Base-by-base conservation (phyloP, 192 early-diverging fungal genomes). In the Coemansia sp. region DNA sequence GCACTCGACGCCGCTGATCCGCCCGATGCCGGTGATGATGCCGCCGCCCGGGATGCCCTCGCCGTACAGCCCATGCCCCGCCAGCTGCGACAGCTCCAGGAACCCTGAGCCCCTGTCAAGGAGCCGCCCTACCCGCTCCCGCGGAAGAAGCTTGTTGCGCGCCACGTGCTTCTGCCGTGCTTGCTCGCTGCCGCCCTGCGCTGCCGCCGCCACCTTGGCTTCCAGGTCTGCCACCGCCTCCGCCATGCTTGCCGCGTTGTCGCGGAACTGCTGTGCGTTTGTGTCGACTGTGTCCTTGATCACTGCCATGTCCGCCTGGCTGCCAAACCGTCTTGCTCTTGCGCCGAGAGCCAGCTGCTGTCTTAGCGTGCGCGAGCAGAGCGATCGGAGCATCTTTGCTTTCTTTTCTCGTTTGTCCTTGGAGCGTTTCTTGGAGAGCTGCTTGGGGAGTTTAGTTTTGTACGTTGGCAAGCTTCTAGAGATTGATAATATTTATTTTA, bases 21-120 rank as follows among this genome's bases (percentile, higher is more conserved):
- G 86, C 33, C 97, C 97, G 76, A 98, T 93, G 45, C 97, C 97
- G n/a, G 97, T 94, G 63, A 98, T 94, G 39, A 98, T 85, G 39
- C 95, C 91, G 44, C 79, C 90, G 69, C 94, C 96, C 34, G 33
- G 33, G 36, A 90, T 88, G 34, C 91, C 92, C 30, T 89, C 89
- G 39, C 88, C 90, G 75, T 98, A 97, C 43, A 98, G 77, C 48
- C 91, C 71, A 75, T 92, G 88, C 21, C 93, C 94, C 38, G 97
- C 97, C 81, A 98, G 88, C 71, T 94, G 93, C 62, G 93, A 94
- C 61, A 98, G 86, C 84, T 98, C 97, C 39, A 98, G 84, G 84
- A 98, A 97, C 16, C 94, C 92, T 11, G 95, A 93, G 23, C 94
- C 80, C 7, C 41, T 24, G 53, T 81, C 72, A 41, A 82, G 63